A percentile compares a stretch with the other conserved stretches of the same genome.
These are phyloP conservation scores for Nitzschia sp. DNA, from an alignment of 108 stramenopile genomes.

Conservation along the genomic window DNA sequence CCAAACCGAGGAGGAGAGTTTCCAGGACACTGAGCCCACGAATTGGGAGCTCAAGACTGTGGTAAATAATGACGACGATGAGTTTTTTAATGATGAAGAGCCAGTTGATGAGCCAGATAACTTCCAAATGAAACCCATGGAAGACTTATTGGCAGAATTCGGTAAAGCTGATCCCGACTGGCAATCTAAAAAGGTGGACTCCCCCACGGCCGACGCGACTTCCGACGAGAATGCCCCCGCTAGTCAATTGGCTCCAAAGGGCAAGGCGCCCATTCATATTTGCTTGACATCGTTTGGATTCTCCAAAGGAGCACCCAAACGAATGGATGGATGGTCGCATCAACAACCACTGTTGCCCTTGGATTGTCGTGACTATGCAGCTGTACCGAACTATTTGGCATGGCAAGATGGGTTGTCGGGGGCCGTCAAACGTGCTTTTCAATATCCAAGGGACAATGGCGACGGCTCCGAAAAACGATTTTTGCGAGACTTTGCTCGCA, in stretches of 20 bases:
- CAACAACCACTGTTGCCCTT: slow-evolving; percentile 61
- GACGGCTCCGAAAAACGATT: not conserved
- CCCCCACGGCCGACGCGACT: not conserved
- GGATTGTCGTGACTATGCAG: slow-evolving; percentile 58
- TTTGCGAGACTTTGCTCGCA: slow-evolving; percentile 19
- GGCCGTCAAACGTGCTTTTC: slow-evolving; percentile 60
- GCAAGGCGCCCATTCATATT: slow-evolving; percentile 80
- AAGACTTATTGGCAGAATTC: slow-evolving; percentile 65
- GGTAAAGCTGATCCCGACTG: slow-evolving; percentile 77
- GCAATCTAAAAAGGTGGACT: slow-evolving; percentile 31
- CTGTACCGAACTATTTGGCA: slow-evolving; percentile 50
- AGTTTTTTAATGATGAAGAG: not conserved
- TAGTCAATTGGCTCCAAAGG: slow-evolving; percentile 52
- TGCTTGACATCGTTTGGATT: slow-evolving; percentile 78
- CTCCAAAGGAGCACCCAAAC: slow-evolving; percentile 65
- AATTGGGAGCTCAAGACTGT: not conserved
- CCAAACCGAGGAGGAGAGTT: not conserved
- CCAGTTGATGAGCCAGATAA: not conserved
- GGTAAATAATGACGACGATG: slow-evolving; percentile 6
- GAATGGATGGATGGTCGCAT: slow-evolving; percentile 55
- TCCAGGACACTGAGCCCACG: not conserved
- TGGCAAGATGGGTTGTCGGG: slow-evolving; percentile 73
- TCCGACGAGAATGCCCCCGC: slow-evolving; percentile 1
- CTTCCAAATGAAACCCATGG: slow-evolving; percentile 26
- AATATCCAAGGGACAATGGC: not conserved